These are phyloP conservation scores for Parmelia sp. DNA, from an alignment of 495 filamentous ascomycete species.

Conservation along the genomic window DNA sequence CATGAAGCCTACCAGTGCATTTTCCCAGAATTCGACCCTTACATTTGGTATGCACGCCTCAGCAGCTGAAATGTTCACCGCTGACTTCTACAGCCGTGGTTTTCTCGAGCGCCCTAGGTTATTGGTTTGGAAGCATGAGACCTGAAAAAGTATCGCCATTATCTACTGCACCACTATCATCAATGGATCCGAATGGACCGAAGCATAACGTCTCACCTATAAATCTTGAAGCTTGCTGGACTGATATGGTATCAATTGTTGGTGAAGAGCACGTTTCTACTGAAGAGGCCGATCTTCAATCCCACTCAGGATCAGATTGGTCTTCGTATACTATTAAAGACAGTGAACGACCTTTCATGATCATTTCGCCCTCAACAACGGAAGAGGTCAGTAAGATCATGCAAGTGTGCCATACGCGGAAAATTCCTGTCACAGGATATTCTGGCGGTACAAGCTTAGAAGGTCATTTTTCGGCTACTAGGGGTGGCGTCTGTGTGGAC, in stretches of 20 bases:
- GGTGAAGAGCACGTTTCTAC: constrained; percentile 84
- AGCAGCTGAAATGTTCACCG: constrained; percentile 8
- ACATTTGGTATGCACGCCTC: constrained; percentile 52
- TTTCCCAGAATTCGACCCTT: constrained; percentile 52
- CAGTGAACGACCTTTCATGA: constrained; percentile 48
- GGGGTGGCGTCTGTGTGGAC: constrained; percentile 71
- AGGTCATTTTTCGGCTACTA: constrained; percentile 69
- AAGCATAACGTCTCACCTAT: constrained; percentile 63
- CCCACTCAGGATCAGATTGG: constrained; percentile 83
- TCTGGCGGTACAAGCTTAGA: constrained; percentile 75
- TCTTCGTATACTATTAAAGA: constrained; percentile 63
- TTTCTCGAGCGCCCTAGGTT: constrained; percentile 57
- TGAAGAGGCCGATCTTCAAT: constrained; percentile 52
- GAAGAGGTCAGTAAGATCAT: constrained; percentile 66
- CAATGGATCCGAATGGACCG: constrained; percentile 45
- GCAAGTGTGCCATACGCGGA: constrained; percentile 63
- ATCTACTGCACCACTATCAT: constrained; percentile 67
- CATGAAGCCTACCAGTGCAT: constrained; percentile 46
- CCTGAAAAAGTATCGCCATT: constrained; percentile 51
- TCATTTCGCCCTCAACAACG: constrained; percentile 60
- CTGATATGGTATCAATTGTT: constrained; percentile 78
- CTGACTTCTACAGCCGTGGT: constrained; percentile 42
- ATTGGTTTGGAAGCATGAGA: constrained; percentile 61
- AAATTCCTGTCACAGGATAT: constrained; percentile 70
- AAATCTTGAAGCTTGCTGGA: constrained; percentile 89